Percentiles rank a stretch among this genome's conserved stretches.
Evolutionary conservation across 2,329 filamentous ascomycete species (phyloP).

Genomic region (Thelonectria olida): DNA sequence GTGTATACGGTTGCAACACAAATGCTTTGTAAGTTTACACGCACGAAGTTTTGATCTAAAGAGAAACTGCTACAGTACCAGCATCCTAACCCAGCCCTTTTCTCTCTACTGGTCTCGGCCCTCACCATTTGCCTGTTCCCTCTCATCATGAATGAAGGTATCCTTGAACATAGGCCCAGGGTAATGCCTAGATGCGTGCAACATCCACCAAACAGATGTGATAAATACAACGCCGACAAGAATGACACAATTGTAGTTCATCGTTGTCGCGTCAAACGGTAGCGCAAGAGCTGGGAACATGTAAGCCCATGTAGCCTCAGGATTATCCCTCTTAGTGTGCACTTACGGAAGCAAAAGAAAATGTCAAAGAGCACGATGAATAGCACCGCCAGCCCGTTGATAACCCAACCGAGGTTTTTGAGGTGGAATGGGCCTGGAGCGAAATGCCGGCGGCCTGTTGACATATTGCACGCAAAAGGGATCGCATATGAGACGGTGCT

Average conservation of each 20-base stretch:
- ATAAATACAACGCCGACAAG: constrained; percentile 27
- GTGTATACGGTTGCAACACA: no score
- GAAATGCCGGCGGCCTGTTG: constrained; percentile 28
- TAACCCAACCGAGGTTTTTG: constrained; percentile 1
- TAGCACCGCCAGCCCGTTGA: constrained; percentile 30
- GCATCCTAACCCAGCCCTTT: no score
- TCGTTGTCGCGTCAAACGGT: constrained; percentile 33
- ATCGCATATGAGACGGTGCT: constrained; percentile 39
- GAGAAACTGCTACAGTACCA: no score
- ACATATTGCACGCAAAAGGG: constrained; percentile 30
- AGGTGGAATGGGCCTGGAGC: constrained; percentile 29
- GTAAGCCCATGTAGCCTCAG: constrained; percentile 10
- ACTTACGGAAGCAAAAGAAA: constrained; percentile 41
- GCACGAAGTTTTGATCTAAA: no score
- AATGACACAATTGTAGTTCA: constrained; percentile 41
- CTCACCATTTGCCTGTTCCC: not conserved
- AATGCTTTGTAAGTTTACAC: no score
- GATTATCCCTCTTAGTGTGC: not conserved
- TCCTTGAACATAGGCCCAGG: constrained; percentile 29
- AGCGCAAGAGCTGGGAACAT: constrained; percentile 24
- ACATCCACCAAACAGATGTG: constrained; percentile 33
- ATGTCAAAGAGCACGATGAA: constrained; percentile 35
- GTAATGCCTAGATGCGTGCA: constrained; percentile 32
- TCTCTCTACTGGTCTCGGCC: not conserved
- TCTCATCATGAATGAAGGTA: not conserved